Percentiles rank a stretch among this genome's conserved stretches.
These are phyloP conservation scores for Cladosporium sp. DNA, from an alignment of 2,329 filamentous ascomycete species.

Conservation along the genomic window DNA sequence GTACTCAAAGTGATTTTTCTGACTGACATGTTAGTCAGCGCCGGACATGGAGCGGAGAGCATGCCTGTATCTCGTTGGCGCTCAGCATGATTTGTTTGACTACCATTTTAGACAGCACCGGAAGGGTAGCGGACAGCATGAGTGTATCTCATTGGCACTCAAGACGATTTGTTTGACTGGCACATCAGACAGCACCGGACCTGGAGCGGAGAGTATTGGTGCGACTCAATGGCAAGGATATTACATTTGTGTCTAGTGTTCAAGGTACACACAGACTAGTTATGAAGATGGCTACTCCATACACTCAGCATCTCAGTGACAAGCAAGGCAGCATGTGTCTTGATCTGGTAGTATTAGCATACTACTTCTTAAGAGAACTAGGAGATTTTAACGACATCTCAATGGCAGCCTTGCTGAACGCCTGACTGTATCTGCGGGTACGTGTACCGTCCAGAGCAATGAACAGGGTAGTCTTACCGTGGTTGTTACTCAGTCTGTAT, in stretches of 20 bases:
- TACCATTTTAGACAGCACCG: not conserved
- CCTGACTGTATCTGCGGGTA: too few species aligned
- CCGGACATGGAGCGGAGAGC: not conserved
- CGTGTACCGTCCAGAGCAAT: not conserved
- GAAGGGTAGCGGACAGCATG: not conserved
- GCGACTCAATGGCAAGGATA: too few species aligned
- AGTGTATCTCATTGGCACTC: not conserved
- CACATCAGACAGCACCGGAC: not conserved
- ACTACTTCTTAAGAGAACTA: too few species aligned
- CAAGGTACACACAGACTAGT: too few species aligned
- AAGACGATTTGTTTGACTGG: not conserved
- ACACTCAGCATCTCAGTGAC: not conserved
- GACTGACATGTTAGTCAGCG: not conserved
- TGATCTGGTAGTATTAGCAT: too few species aligned
- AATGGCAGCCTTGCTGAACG: too few species aligned
- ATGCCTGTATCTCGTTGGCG: not conserved
- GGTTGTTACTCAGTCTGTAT: not conserved
- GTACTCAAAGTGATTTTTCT: not conserved
- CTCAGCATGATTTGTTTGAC: not conserved
- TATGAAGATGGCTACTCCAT: not conserved
- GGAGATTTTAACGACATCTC: too few species aligned
- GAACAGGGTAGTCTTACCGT: not conserved
- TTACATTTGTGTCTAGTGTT: too few species aligned
- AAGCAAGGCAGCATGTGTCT: not conserved
- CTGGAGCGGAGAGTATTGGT: not conserved